Base-by-base conservation (phyloP, 1,284 basidiomycete species). In the Cryptococcus jaspeensis region DNA sequence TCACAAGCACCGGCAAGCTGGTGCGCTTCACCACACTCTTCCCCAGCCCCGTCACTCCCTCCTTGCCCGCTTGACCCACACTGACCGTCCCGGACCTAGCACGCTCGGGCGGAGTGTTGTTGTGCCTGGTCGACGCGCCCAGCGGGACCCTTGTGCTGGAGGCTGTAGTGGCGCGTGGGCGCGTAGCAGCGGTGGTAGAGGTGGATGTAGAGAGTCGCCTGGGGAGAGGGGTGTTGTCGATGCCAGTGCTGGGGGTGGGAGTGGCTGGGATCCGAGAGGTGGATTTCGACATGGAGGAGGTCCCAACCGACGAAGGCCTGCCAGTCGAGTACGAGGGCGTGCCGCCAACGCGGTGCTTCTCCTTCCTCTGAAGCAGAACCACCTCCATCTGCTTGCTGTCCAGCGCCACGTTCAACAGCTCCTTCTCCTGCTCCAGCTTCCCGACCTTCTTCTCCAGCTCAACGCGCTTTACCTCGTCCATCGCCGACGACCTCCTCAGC, bases 321-420 rank as follows among this genome's bases (percentile, higher is more conserved):
- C 13, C 28, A 11, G 35, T n/a, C 22, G 18, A 25, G 9, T 18
- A 23, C 16, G 42, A 37, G 28, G 39, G 39, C 16, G 43, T 32
- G 37, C 53, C 37, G n/a, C 46, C 47, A 13, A 47, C 22, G 35
- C 45, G 53, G 22, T 32, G 23, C 35, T 58, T 53, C 8, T 57
- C 36, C 41, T 61, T 54, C 1, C 68, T 56, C 38, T 65, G 56
- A 15, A 64, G 42, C 16, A 71, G 51, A 11, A 52, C 53, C 40
- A 72, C 49, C 53, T 72, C 67, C 38, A 62, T 56, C 50, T 63
- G 57, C 53, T 69, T 70, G 43, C 60, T 62, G 28, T 70, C 69
- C 49, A 72, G 52, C n/a, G 68, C 69, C 9, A 69, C 64, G 45
- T 72, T 69, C 51, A 70, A 47, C 41, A 72, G 42, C 56, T 69